Percentiles rank a stretch among this genome's conserved stretches.
Conservation (phyloP, 805 yeast genomes). For the Cyberlindnera euphorbiae region DNA sequence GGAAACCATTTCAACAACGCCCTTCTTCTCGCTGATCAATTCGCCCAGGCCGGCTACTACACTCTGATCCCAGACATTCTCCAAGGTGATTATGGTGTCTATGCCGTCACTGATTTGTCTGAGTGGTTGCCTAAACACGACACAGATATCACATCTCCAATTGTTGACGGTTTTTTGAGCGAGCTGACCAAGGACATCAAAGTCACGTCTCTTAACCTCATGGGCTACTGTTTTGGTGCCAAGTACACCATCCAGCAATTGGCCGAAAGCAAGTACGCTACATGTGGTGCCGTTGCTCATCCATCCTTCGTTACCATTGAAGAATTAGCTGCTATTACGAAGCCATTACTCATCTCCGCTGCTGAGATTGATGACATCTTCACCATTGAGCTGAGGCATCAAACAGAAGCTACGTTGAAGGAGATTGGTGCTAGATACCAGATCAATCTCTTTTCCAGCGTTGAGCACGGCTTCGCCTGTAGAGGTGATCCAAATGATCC, state of each 20-base stretch:
- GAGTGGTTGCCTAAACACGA: constrained; percentile 55
- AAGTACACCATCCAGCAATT: constrained; percentile 56
- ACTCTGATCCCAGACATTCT: constrained; percentile 78
- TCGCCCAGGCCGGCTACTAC: constrained; percentile 57
- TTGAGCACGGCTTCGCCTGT: constrained; percentile 72
- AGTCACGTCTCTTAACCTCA: constrained; percentile 48
- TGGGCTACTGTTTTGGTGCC: constrained; percentile 88
- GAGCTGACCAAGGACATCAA: constrained; percentile 37
- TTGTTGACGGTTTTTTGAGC: constrained; percentile 44
- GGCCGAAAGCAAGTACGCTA: constrained; percentile 33
- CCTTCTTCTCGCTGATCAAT: constrained; percentile 58
- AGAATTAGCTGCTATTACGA: constrained; percentile 54
- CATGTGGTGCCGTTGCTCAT: constrained; percentile 75
- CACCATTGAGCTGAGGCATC: constrained; percentile 56
- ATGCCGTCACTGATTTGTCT: constrained; percentile 20
- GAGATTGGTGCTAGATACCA: constrained; percentile 53
- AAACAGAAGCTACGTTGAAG: constrained; percentile 54
- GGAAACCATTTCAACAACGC: constrained; percentile 59
- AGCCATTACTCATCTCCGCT: constrained; percentile 57
- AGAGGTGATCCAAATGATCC: constrained; percentile 66
- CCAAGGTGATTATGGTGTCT: constrained; percentile 40
- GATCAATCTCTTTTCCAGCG: constrained; percentile 57
- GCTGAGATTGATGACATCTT: constrained; percentile 69
- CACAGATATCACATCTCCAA: constrained; percentile 41
- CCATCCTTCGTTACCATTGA: constrained; percentile 70